Conservation (phyloP, 1,139 yeast species). For the Williopsis jadinii region DNA sequence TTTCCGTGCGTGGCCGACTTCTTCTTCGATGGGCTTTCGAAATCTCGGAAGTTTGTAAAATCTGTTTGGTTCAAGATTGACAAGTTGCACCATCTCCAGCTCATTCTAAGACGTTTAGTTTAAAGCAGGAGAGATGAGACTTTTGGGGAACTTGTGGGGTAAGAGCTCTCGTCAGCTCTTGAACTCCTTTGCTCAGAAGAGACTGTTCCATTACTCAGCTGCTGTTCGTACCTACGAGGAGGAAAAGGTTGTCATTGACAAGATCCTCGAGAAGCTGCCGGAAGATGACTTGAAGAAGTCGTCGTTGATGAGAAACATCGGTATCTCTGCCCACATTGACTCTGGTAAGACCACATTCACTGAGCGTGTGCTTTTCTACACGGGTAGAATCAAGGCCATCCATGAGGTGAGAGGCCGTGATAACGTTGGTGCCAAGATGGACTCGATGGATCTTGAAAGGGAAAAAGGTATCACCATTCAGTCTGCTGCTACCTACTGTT, state of each 20-base stretch:
- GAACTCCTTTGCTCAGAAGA: conserved; percentile 9
- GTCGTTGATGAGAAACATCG: conserved; percentile 76
- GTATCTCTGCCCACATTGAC: conserved; percentile 96
- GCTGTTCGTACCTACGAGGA: conserved; percentile 47
- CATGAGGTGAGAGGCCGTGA: conserved; percentile 98
- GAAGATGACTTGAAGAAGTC: conserved; percentile 53
- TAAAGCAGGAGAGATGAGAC: conserved; percentile 1
- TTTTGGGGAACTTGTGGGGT: conserved; percentile 12
- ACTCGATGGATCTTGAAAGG: conserved; percentile 94
- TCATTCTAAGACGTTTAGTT: too few species aligned
- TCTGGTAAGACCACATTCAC: conserved; percentile 97
- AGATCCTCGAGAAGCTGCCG: conserved; percentile 42
- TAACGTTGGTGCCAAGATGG: conserved; percentile 98
- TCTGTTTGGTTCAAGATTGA: too few species aligned
- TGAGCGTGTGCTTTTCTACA: conserved; percentile 91
- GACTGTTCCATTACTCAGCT: conserved; percentile 22
- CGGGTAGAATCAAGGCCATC: conserved; percentile 95
- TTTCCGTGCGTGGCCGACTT: too few species aligned
- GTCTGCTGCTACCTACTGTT: conserved; percentile 97
- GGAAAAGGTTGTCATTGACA: conserved; percentile 61
- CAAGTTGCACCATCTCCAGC: too few species aligned
- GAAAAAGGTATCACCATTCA: conserved; percentile 98
- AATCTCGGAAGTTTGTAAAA: too few species aligned
- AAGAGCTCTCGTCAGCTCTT: conserved; percentile 7
- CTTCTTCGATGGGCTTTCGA: too few species aligned